Evolutionary conservation across 345 rosid species (phyloP), one percentile per base, ranked within the genome.

Genomic region (Linum lewisii): DNA sequence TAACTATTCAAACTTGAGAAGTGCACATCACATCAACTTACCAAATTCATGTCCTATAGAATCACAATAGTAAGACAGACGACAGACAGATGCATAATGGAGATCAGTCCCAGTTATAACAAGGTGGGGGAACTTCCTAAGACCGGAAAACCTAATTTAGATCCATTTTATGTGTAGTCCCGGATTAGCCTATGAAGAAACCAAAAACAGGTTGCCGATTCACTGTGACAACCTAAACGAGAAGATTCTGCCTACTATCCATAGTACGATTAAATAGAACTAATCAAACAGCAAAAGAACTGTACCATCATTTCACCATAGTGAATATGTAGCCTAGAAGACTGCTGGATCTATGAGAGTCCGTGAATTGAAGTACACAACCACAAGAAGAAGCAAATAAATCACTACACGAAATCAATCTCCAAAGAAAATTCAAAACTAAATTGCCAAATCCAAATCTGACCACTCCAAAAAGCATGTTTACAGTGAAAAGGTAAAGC

Each of bases 391-490:
- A 16, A 42, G 18, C 47, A 4, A 42, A 54, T 4, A 57, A 55
- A 60, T 6, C 55, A 19, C 51, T 52, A 37, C 59, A 63, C 18
- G 20, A 36, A 18, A 20, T 13, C 69, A 42, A 11, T 42, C 45
- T 62, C 67, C 21, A 24, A 53, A 15, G 23, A 63, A 55, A 34
- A 60, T 50, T 24, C 56, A 9, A 57, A 57, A 23, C 20, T 49
- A 57, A 20, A 49, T 14, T 22, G 32, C 32, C 23, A 52, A 52
- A 52, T 52, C 32, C 23, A 52, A 52, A 52, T 52, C 22, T 9
- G 56, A 51, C 29, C 38, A 23, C 36, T 3, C 7, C 37, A 61
- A 36, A 3, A 51, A 21, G 20, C 23, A 21, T 13, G 11, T 1
- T 10, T 52, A 24, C 24, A 19, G 23, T 4, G 1, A 57, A 32